Conservation (phyloP, 2,329 filamentous ascomycete species). For the Diplodia scrobiculata region DNA sequence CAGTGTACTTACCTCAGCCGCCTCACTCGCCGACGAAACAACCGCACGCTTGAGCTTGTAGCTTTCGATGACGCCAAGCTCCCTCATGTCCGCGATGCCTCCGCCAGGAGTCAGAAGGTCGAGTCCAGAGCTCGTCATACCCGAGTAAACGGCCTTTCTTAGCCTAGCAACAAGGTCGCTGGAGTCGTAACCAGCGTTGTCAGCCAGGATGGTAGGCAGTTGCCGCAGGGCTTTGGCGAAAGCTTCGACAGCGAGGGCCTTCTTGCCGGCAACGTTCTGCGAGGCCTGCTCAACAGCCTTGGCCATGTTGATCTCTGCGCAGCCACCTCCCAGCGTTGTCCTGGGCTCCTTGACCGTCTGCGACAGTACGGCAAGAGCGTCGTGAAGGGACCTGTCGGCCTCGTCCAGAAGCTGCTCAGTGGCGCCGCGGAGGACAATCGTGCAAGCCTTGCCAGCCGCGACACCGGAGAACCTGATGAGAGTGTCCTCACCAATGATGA, state of each 20-base stretch:
- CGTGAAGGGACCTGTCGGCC: slow-evolving; percentile 92
- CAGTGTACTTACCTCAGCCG: slow-evolving; percentile 74
- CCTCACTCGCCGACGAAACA: slow-evolving; percentile 92
- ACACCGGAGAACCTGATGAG: slow-evolving; percentile 97
- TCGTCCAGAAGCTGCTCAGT: slow-evolving; percentile 97
- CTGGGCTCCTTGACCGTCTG: slow-evolving; percentile 94
- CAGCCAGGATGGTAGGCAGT: slow-evolving; percentile 91
- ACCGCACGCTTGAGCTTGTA: slow-evolving; percentile 99
- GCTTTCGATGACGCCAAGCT: slow-evolving; percentile 92
- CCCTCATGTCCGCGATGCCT: slow-evolving; percentile 92
- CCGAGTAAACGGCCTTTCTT: slow-evolving; percentile 91
- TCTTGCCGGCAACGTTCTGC: slow-evolving; percentile 94
- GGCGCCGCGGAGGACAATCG: slow-evolving; percentile 91
- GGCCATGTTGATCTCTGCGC: slow-evolving; percentile 98
- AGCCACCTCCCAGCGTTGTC: slow-evolving; percentile 92
- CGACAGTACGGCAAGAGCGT: slow-evolving; percentile 91
- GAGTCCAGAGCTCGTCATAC: slow-evolving; percentile 86
- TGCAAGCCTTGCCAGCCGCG: slow-evolving; percentile 90
- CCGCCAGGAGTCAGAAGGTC: slow-evolving; percentile 88
- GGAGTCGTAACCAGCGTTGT: slow-evolving; percentile 95
- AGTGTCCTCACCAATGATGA: slow-evolving; percentile 97
- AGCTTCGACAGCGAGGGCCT: slow-evolving; percentile 86
- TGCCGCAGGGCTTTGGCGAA: slow-evolving; percentile 90
- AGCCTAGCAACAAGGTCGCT: slow-evolving; percentile 90
- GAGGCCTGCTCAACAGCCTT: slow-evolving; percentile 94